Evolutionary conservation across 2,329 filamentous ascomycete species (phyloP), one percentile per base, ranked within the genome.

Genomic region (Hymenoscyphus repandus): DNA sequence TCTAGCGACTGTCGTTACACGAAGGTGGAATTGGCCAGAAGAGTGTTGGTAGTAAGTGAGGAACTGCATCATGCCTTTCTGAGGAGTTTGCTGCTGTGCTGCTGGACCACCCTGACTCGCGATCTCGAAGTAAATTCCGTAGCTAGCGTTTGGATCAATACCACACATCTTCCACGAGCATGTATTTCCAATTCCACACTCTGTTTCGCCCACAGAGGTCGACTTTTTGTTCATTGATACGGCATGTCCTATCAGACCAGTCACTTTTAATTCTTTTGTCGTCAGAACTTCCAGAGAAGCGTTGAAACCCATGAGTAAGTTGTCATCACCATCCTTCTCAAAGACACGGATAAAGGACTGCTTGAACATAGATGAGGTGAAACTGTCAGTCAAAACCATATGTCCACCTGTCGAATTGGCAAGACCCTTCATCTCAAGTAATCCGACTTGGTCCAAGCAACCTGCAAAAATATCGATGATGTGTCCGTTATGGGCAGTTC

Each of bases 111-210:
- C 90, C 71, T 97, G 93, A 62, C 88, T 90, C 42, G 93, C 92
- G 66, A 99, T 95, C 70, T 99, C 93, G 63, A 97, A 99, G 72
- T 97, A 99, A 56, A 99, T 80, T 54, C 90, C 93, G 64, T 97
- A 97, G 64, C 90, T 96, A 31, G 93, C 84, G 49, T 84, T 86
- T 10, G 93, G 93, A 63, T 97, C 91, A 60, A 99, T 96, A 60
- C 90, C 91, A 64, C 93, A 97, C 92, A 99, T 96, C 73, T 99
- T 99, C 93, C 93, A 99, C 2, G 91, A 92, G 70, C 92, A 97
- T 1, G 93, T 99, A 68, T 97, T 97, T 58, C 93, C 93, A 62
- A 99, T 96, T 64, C 93, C 93, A 63, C 92, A 96, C 68, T 99
- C 93, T 0, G 93, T 97, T 74, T 99, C 93, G 47, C 93, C 93